phyloP scores from a whole-genome alignment of 129 eudicot genomes.

The Rutidosis leptorrhynchoides region DNA sequence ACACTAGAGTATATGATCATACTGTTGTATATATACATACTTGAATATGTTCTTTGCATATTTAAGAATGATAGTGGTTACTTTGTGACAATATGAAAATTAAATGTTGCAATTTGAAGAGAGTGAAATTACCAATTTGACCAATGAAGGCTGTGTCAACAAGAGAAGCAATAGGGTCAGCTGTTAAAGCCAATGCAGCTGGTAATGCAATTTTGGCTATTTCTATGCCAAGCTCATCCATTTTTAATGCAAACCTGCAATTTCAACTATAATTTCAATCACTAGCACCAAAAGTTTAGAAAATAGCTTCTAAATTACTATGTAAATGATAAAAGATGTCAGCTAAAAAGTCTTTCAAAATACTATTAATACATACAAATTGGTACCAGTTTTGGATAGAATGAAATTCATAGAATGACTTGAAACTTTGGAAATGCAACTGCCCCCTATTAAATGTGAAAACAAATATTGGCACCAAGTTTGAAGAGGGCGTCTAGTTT shows the following conservation, averaged over 20 bases:
- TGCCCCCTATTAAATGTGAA: no score
- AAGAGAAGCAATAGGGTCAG: conserved; percentile 88
- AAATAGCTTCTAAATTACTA: neutral
- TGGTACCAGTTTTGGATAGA: no score
- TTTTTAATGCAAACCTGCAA: conserved; percentile 47
- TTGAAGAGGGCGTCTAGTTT: no score
- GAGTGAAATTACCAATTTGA: conserved; percentile 53
- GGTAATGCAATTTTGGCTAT: conserved; percentile 72
- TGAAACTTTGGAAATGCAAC: no score
- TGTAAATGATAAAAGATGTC: neutral
- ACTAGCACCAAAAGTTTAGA: no score
- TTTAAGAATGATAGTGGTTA: neutral
- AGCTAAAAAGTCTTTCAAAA: neutral
- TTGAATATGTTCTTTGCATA: neutral
- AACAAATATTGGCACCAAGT: no score
- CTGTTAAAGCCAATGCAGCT: conserved; percentile 83
- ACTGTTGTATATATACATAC: neutral
- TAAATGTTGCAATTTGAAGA: neutral
- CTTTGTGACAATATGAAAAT: neutral
- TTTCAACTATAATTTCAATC: neutral
- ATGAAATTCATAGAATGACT: no score
- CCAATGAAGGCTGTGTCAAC: conserved; percentile 88
- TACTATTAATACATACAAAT: no score
- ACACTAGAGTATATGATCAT: neutral
- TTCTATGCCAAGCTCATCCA: conserved; percentile 73